Evolutionary conservation across 495 filamentous ascomycete species (phyloP), one percentile per base, ranked within the genome.

Genomic region (Hyaloscypha bicolor): DNA sequence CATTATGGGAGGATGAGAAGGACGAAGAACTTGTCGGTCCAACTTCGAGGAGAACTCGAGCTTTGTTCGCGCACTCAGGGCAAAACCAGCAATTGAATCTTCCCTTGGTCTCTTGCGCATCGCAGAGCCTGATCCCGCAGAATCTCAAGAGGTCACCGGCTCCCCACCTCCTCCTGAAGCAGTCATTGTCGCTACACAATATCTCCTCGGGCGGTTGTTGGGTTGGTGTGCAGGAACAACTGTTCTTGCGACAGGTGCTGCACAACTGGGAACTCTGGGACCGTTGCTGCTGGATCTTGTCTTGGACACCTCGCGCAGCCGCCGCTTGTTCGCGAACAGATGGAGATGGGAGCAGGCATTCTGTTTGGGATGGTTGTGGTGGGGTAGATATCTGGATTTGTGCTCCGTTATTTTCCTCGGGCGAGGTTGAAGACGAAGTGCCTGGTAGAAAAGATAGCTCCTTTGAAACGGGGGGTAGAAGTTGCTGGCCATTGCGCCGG

Each of bases 131-230:
- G 31, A 56, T 56, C 6, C 55, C 55, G 16, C 55, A 56, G 4
- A 25, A 30, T 32, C 25, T 56, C 16, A 25, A 9, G 22, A 56
- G 55, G 16, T 56, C 22, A 9, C 25, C 25, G 16, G 16, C 22
- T 30, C 31, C 31, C 25, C 31, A 56, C 55, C 55, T 25, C 9
- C 16, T 30, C 55, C 31, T 56, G 16, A 32, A 32, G 55, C 55
- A 56, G 25, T 29, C 22, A 29, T 29, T 56, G 55, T 56, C 21
- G 55, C 55, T 56, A n/a, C 55, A 56, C 31, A 56, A 19, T 30
- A 56, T 32, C 55, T 30, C 21, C 55, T 56, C 55, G 21, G 21
- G 16, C 9, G 55, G 4, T 29, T 30, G 55, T 30, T 29, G 31
- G 31, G 31, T 56, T 5, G 21, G 55, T 14, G 8, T 56, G 55